A percentile compares a stretch with the other conserved stretches of the same genome.
Conservation (phyloP, 257 asterid species). For the Sherardia arvensis region DNA sequence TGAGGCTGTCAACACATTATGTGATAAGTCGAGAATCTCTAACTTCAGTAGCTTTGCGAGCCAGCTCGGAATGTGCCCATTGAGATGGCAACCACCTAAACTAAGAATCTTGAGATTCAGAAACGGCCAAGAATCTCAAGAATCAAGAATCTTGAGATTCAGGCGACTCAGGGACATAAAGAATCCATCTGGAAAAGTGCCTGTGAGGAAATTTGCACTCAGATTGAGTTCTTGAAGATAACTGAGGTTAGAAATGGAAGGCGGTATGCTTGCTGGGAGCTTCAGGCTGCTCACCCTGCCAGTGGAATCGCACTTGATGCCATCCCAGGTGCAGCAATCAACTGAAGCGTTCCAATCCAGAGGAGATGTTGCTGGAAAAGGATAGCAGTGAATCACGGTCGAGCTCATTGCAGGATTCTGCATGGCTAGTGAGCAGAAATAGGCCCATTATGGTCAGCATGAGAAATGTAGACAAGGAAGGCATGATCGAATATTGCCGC, state of each 20-base stretch:
- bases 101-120: slow-evolving; percentile 54
- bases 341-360: slow-evolving; percentile 47
- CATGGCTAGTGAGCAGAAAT: too few species aligned
- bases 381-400: slow-evolving; percentile 43
- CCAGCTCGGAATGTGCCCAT: slow-evolving; percentile 69
- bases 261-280: slow-evolving; percentile 40
- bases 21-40: slow-evolving; percentile 70
- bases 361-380: slow-evolving; percentile 31
- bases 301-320: slow-evolving; percentile 49
- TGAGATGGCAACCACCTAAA: slow-evolving; percentile 18
- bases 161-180: slow-evolving; percentile 34
- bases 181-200: slow-evolving; percentile 44
- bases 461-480: too few species aligned
- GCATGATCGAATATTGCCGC: too few species aligned
- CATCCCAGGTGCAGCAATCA: slow-evolving; percentile 90
- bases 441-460: too few species aligned
- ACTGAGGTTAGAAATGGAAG: too few species aligned
- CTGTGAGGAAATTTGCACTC: too few species aligned
- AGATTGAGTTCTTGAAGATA: too few species aligned
- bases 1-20: slow-evolving; percentile 42
- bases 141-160: slow-evolving; percentile 24
- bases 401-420: slow-evolving; percentile 27
- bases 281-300: slow-evolving; percentile 44
- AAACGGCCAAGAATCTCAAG: too few species aligned
- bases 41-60: slow-evolving; percentile 35